phyloP scores from a whole-genome alignment of 805 yeast species.

The Wickerhamiella bombiphila region DNA sequence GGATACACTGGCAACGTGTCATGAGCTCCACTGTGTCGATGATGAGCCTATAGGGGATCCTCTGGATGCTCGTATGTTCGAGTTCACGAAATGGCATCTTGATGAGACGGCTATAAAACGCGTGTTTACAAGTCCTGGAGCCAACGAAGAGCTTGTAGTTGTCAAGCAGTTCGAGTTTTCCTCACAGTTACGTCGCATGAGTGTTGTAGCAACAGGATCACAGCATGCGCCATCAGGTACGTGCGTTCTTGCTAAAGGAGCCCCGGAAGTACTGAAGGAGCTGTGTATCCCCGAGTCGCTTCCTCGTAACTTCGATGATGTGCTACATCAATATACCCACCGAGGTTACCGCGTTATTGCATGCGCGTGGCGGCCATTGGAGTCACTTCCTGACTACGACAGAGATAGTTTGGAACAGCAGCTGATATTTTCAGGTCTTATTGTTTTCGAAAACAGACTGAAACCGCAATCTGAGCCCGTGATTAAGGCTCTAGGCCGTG shows the following conservation, averaged over 20 bases:
- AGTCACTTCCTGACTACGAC: constrained; percentile 39
- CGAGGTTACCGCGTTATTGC: constrained; percentile 93
- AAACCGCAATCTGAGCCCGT: constrained; percentile 55
- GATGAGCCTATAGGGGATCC: constrained; percentile 85
- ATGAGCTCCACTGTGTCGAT: constrained; percentile 69
- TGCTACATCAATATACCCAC: constrained; percentile 76
- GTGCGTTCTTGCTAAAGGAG: constrained; percentile 73
- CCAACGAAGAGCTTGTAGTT: constrained; percentile 26
- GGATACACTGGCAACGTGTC: constrained; percentile 54
- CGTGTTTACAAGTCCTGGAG: not conserved
- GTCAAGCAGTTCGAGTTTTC: constrained; percentile 63
- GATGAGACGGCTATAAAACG: constrained; percentile 38
- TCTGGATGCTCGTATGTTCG: constrained; percentile 82
- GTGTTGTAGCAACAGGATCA: constrained; percentile 46
- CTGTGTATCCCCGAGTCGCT: constrained; percentile 59
- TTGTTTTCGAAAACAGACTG: constrained; percentile 81
- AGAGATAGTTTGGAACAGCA: constrained; percentile 59
- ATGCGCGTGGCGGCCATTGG: constrained; percentile 62
- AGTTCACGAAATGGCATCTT: constrained; percentile 65
- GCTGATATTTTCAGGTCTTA: constrained; percentile 69
- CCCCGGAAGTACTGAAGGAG: constrained; percentile 82
- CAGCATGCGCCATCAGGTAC: constrained; percentile 21
- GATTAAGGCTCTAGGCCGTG: constrained; percentile 42
- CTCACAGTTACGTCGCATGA: constrained; percentile 77
- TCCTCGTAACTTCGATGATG: constrained; percentile 60